These are phyloP conservation scores for Fusarium sp. DNA, from an alignment of 2,329 filamentous ascomycete genomes.

Conservation along the genomic window DNA sequence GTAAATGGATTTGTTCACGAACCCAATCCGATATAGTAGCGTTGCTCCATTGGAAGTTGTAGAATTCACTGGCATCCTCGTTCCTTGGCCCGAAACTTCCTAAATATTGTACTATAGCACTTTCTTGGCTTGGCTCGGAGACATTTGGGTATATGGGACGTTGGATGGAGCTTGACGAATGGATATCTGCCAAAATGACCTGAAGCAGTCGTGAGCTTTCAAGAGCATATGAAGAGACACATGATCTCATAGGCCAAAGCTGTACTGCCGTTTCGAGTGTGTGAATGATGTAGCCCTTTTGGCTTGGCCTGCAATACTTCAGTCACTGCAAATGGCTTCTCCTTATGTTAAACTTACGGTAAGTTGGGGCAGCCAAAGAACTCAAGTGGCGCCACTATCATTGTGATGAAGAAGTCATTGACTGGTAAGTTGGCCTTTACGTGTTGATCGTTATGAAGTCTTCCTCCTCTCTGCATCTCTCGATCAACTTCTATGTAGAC, in stretches of 20 bases:
- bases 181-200: neutral
- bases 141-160: accelerated
- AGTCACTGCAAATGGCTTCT: neutral
- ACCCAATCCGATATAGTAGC: neutral
- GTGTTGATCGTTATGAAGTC: slow-evolving; percentile 7
- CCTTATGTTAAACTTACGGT: neutral
- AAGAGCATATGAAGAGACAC: neutral
- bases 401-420: slow-evolving; percentile 11
- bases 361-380: slow-evolving; percentile 16
- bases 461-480: slow-evolving; percentile 21
- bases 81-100: accelerated
- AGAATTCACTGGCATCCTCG: neutral
- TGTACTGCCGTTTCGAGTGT: neutral
- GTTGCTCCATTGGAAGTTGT: neutral
- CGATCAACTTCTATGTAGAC: slow-evolving; percentile 25
- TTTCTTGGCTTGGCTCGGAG: no score
- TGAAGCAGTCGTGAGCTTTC: neutral
- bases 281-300: accelerated
- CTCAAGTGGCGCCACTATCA: slow-evolving; percentile 14
- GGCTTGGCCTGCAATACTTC: neutral
- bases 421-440: neutral
- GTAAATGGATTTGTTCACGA: neutral
- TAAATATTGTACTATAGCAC: accelerated
- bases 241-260: slow-evolving; percentile 9
- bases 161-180: neutral